These are phyloP conservation scores for Pleomassaria siparia DNA, from an alignment of 2,329 filamentous ascomycete genomes.

Conservation along the genomic window DNA sequence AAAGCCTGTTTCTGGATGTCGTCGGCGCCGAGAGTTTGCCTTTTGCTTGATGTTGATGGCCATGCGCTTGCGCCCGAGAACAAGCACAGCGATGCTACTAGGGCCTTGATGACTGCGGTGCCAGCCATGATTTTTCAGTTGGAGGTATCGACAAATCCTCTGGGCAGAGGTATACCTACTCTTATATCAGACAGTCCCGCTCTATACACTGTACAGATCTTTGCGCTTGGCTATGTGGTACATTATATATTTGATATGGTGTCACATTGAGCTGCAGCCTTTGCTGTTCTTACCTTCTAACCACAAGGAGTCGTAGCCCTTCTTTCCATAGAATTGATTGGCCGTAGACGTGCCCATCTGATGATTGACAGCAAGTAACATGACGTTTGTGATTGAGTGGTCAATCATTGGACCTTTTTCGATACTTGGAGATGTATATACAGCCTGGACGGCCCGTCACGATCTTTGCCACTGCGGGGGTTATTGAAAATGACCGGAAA, in stretches of 20 bases:
- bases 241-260: conserved; percentile 18
- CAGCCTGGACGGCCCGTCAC: conserved; percentile 1
- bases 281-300: conserved; percentile 2
- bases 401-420: not conserved
- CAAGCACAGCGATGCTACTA: conserved; percentile 25
- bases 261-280: conserved; percentile 6
- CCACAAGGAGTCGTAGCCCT: conserved; percentile 1
- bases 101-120: conserved; percentile 17
- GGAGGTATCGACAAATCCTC: not conserved
- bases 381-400: conserved; percentile 12
- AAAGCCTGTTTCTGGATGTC: conserved; percentile 30
- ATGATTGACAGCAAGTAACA: conserved; percentile 3
- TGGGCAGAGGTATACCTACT: not conserved
- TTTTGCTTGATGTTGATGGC: conserved; percentile 25
- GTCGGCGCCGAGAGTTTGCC: conserved; percentile 25
- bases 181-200: conserved; percentile 4
- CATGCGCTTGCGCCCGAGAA: conserved; percentile 20
- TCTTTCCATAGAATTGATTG: conserved; percentile 2
- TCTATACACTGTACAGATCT: conserved; percentile 14
- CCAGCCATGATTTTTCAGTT: conserved; percentile 24
- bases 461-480: conserved; percentile 15
- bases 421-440: not conserved
- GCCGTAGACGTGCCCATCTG: conserved; percentile 3
- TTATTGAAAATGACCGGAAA: conserved; percentile 5
- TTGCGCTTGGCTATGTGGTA: conserved; percentile 6